phyloP scores from a whole-genome alignment of 345 rosid species.

The Geranium rotundifolium region DNA sequence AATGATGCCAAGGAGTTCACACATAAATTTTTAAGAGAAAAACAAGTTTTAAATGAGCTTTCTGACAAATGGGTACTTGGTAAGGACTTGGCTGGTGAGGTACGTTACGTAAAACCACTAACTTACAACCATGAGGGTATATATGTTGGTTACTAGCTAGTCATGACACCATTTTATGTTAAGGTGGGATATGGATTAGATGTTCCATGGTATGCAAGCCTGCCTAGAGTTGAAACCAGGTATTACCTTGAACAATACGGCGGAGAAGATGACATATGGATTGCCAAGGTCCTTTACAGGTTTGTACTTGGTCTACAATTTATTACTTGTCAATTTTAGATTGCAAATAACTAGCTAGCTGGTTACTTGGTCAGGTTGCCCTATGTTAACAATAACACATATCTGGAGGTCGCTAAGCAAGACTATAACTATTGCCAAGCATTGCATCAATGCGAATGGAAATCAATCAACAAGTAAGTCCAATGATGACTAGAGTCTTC shows the following conservation, averaged over 20 bases:
- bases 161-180: neutral
- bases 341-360: too few species aligned
- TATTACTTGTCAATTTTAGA: too few species aligned
- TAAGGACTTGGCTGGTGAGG: conserved; percentile 84
- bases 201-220: conserved; percentile 57
- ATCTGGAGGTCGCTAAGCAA: conserved; percentile 57
- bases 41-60: conserved; percentile 36
- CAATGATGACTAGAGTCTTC: too few species aligned
- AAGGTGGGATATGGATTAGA: conserved; percentile 64
- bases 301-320: too few species aligned
- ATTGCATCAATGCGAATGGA: conserved; percentile 51
- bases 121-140: too few species aligned
- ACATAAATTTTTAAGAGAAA: conserved; percentile 29
- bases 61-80: conserved; percentile 74
- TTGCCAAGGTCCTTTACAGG: conserved; percentile 85
- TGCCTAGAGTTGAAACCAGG: conserved; percentile 75
- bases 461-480: conserved; percentile 45
- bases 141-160: too few species aligned
- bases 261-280: conserved; percentile 78
- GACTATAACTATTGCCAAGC: conserved; percentile 76
- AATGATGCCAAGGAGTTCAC: conserved; percentile 48
- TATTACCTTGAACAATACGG: conserved; percentile 80
- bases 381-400: conserved; percentile 47
- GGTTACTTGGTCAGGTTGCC: too few species aligned
- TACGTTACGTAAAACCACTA: conserved; percentile 7